Base-by-base conservation (phyloP, 805 yeast genomes). In the Pichia sporocuriosa region DNA sequence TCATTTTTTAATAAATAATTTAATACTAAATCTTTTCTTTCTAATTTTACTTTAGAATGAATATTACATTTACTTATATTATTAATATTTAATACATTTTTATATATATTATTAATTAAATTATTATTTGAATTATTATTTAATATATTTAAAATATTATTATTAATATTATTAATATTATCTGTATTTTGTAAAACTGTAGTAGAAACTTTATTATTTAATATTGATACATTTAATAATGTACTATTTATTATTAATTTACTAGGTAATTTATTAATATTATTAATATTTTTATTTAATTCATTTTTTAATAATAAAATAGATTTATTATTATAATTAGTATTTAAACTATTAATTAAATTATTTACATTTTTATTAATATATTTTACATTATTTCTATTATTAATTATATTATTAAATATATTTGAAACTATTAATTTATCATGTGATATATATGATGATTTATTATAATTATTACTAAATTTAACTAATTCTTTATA, bases 61-160 rank as follows among this genome's bases (percentile, higher is more conserved):
- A 34, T 24, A 34, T 34, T 24, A 34, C 37, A 25, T 34, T 24
- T 25, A 22, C 16, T 25, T 24, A n/a, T 34, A 20, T 23, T 37
- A 37, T 30, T 30, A 17, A 19, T 31, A 30, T 32, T 30, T 22
- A 37, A 31, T 23, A 29, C 17, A 35, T 30, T 30, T 10, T 24
- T 34, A 34, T 34, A 29, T 25, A 32, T 43, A 38, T 35, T 32
- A 32, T 32, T 25, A 21, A 31, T 30, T 32, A 36, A 27, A 23
- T 32, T 35, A 39, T 43, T 37, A 35, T 33, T 35, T 8, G 29
- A 39, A 38, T 43, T 35, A 38, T 34, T 38, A 43, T 22, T 43
- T 34, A 23, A 28, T 43, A 38, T 25, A 32, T 10, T 33, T 38
- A 38, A 28, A 19, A 25, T 43, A 33, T 34, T 42, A 3, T 26